phyloP scores from a whole-genome alignment of 805 yeast species.

The Brettanomyces naardenensis region DNA sequence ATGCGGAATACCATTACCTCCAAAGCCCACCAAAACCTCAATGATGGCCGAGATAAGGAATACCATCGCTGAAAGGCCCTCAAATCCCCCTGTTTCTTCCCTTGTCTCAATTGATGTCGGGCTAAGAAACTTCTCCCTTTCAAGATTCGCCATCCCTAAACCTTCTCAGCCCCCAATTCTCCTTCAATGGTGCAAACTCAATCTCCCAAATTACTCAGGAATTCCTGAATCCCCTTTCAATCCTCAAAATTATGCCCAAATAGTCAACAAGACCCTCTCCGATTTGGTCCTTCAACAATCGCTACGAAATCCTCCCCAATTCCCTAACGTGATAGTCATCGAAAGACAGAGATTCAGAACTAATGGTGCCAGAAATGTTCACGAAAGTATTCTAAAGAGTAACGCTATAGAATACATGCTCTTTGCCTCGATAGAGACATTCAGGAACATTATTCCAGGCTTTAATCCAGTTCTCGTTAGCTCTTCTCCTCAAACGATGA shows the following conservation, averaged over 20 bases:
- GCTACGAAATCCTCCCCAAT: not conserved
- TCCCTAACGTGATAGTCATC: constrained; percentile 37
- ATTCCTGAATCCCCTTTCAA: constrained; percentile 11
- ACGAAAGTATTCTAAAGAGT: constrained; percentile 43
- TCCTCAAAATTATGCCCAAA: constrained; percentile 21
- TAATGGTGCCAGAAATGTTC: constrained; percentile 34
- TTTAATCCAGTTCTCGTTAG: constrained; percentile 12
- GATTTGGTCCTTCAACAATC: constrained; percentile 11
- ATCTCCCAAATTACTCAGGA: constrained; percentile 18
- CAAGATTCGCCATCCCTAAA: constrained; percentile 12
- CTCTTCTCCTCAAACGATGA: constrained; percentile 23
- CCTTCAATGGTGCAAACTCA: constrained; percentile 26
- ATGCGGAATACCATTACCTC: not conserved
- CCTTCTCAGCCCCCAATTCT: constrained; percentile 3
- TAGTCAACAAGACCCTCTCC: constrained; percentile 15
- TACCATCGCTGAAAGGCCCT: not conserved
- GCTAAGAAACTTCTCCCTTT: constrained; percentile 26
- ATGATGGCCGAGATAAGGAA: not conserved
- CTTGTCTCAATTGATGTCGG: constrained; percentile 28
- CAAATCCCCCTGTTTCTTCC: constrained; percentile 6
- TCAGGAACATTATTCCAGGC: constrained; percentile 6
- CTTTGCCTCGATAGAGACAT: constrained; percentile 16
- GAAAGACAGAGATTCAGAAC: constrained; percentile 54
- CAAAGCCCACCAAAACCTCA: not conserved
- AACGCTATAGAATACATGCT: constrained; percentile 49